Conservation (phyloP, 129 eudicot genomes). For the Saposhnikovia divaricata region DNA sequence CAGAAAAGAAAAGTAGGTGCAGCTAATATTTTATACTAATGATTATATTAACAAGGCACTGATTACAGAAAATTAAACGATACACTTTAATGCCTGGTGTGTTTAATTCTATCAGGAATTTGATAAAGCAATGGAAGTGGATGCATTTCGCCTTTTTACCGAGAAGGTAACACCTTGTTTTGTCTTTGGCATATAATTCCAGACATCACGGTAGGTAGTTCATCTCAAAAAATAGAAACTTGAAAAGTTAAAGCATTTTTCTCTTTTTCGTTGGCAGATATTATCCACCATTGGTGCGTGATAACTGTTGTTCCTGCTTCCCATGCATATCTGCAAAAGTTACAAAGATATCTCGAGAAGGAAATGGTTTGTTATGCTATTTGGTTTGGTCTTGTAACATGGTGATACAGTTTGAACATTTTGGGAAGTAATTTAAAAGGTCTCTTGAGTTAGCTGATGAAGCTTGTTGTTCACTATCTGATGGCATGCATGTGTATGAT, state of each 20-base stretch:
- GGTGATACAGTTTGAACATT: background rate
- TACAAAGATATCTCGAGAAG: background rate
- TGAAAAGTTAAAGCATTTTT: background rate
- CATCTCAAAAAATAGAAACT: background rate
- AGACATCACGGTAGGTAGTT: background rate
- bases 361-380: background rate
- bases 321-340: background rate
- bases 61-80: background rate
- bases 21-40: background rate
- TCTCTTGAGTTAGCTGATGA: background rate
- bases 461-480: background rate
- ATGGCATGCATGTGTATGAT: background rate
- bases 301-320: background rate
- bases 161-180: slow-evolving; percentile 53
- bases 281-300: slow-evolving; percentile 13
- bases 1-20: background rate
- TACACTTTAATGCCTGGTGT: background rate
- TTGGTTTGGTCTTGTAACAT: background rate
- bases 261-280: background rate
- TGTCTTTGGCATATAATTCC: background rate
- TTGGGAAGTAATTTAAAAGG: background rate
- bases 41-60: background rate
- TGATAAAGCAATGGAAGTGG: slow-evolving; percentile 65
- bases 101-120: slow-evolving; percentile 39
- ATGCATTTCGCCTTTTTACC: slow-evolving; percentile 47